Evolutionary conservation across 768 basidiomycete species (phyloP).

Genomic region (Agrocybe praecox): DNA sequence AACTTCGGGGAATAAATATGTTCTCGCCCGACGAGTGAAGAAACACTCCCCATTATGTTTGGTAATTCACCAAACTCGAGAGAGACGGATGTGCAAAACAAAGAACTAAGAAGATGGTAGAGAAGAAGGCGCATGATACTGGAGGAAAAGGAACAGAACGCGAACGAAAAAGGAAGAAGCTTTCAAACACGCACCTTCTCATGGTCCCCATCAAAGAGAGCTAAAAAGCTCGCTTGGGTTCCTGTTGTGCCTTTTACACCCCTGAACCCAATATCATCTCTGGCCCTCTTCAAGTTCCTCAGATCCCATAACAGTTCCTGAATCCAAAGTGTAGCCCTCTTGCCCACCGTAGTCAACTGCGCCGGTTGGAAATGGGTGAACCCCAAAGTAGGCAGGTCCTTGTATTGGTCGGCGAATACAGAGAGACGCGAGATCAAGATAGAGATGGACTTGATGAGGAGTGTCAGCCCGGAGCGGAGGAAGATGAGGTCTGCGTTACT

Average conservation of each 20-base stretch:
- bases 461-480: conserved; percentile 81
- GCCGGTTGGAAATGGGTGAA: conserved; percentile 99
- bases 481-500: conserved; percentile 99
- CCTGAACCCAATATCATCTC: conserved; percentile 93
- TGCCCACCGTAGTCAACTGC: conserved; percentile 97
- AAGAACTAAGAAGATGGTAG: no score
- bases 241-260: conserved; percentile 99
- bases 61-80: no score
- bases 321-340: conserved; percentile 95
- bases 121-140: no score
- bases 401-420: conserved; percentile 81
- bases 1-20: no score
- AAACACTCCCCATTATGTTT: no score
- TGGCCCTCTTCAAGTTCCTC: conserved; percentile 85
- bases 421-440: conserved; percentile 89
- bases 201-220: conserved; percentile 94
- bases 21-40: no score
- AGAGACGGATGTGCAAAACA: no score
- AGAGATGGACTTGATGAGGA: conserved; percentile 86
- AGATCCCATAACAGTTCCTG: conserved; percentile 99
- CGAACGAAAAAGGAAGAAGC: no score
- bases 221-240: conserved; percentile 94
- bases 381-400: conserved; percentile 89
- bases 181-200: conserved; percentile 58
- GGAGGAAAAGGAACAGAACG: no score